phyloP scores from a whole-genome alignment of 106 monocot species.

The Platanthera guangdongensis region DNA sequence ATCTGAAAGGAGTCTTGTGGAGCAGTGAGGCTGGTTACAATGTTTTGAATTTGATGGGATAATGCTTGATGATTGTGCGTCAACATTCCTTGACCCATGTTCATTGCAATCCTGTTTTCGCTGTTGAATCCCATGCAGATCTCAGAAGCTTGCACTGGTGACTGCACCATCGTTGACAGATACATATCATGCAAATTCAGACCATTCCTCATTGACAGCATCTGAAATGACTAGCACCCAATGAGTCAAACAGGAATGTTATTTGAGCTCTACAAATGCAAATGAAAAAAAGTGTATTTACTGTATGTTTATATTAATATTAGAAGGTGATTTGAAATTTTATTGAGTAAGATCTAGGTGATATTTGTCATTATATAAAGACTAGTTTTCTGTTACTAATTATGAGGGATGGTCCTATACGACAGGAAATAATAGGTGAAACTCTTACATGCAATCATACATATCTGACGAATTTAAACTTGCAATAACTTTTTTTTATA shows the following conservation, averaged over 20 bases:
- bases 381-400: background rate
- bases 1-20: slow-evolving; percentile 2
- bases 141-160: slow-evolving; percentile 33
- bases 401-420: background rate
- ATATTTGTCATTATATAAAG: background rate
- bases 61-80: slow-evolving; percentile 7
- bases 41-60: slow-evolving; percentile 4
- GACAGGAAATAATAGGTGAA: no score
- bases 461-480: no score
- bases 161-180: slow-evolving; percentile 27
- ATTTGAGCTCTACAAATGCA: background rate
- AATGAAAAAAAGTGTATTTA: background rate
- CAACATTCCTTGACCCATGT: slow-evolving; percentile 20
- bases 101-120: slow-evolving; percentile 14
- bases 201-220: slow-evolving; percentile 80
- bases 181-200: slow-evolving; percentile 37
- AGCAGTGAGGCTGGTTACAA: background rate
- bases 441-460: no score
- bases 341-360: background rate
- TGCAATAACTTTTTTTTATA: no score
- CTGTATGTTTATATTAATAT: background rate
- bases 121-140: slow-evolving; percentile 21
- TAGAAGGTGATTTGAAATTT: background rate
- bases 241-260: background rate
- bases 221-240: slow-evolving; percentile 19